These are phyloP conservation scores for Cladorrhinum sp. DNA, from an alignment of 2,329 filamentous ascomycete genomes.

Conservation along the genomic window DNA sequence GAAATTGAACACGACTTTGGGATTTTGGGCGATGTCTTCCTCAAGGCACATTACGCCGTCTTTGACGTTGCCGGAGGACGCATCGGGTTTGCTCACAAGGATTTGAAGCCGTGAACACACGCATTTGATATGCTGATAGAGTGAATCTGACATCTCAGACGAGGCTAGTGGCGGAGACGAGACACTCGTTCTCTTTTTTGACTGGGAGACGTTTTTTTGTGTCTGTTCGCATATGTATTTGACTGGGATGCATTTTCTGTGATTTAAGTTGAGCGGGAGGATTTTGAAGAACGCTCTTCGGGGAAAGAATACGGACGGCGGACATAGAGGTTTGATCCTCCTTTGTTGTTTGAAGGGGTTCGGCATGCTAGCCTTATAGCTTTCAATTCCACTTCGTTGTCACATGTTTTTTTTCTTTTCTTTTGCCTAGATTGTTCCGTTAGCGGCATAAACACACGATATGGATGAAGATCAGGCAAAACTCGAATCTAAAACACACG, in stretches of 20 bases:
- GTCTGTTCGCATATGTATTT: background rate
- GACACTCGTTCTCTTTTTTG: background rate
- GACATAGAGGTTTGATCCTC: background rate
- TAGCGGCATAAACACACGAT: background rate
- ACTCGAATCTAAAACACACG: too few species aligned
- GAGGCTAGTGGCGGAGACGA: background rate
- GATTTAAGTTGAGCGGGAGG: background rate
- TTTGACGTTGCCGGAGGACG: background rate
- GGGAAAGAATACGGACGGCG: background rate
- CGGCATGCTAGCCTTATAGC: background rate
- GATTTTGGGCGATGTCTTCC: constrained; percentile 1
- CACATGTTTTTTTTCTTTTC: background rate
- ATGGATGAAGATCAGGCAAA: too few species aligned
- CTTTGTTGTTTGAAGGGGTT: background rate
- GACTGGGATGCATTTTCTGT: background rate
- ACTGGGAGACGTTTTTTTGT: background rate
- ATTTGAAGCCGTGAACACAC: background rate
- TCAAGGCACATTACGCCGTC: constrained; percentile 1
- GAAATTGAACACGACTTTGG: background rate
- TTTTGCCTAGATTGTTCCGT: background rate
- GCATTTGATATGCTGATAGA: background rate
- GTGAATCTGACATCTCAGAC: background rate
- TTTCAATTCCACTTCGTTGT: background rate
- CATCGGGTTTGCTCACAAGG: constrained; percentile 4
- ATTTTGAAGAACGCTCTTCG: background rate